A percentile compares a stretch with the other conserved stretches of the same genome.
Evolutionary conservation across 768 basidiomycete genomes (phyloP).

Genomic region (Paxillus rubicundulus): DNA sequence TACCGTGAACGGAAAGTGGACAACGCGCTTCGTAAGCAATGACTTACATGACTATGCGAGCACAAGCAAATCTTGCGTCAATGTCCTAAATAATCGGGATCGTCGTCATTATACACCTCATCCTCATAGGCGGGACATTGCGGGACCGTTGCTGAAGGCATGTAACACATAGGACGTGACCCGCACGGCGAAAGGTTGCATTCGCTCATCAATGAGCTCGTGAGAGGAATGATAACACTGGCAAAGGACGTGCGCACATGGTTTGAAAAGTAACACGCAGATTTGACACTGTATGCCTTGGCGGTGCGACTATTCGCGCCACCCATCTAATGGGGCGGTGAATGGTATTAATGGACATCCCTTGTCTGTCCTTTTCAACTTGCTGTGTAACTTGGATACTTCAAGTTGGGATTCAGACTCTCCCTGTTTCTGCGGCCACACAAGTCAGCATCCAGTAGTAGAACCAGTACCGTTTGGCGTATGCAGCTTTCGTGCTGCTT

Average conservation of each 20-base stretch:
- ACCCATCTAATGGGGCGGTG: neutral
- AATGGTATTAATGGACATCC: constrained; percentile 33
- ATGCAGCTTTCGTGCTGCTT: constrained; percentile 37
- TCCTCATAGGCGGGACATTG: constrained; percentile 53
- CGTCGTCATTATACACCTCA: constrained; percentile 42
- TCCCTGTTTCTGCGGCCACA: constrained; percentile 37
- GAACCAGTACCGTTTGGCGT: neutral
- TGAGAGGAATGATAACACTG: neutral
- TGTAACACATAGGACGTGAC: constrained; percentile 66
- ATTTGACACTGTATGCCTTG: constrained; percentile 73
- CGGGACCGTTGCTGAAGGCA: constrained; percentile 81
- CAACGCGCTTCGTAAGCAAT: too few species aligned
- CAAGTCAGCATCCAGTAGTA: constrained; percentile 1
- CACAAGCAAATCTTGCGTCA: constrained; percentile 25
- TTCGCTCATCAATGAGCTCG: constrained; percentile 6
- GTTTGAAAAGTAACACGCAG: constrained; percentile 63
- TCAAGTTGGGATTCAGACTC: constrained; percentile 48
- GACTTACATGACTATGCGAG: constrained; percentile 41
- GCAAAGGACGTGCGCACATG: constrained; percentile 60
- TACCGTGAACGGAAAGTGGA: too few species aligned
- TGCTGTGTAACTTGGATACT: constrained; percentile 42
- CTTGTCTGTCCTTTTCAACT: constrained; percentile 54
- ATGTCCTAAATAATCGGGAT: constrained; percentile 46
- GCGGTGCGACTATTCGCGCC: neutral
- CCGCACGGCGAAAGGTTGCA: constrained; percentile 70